A percentile compares a stretch with the other conserved stretches of the same genome.
phyloP scores from a whole-genome alignment of 192 early-diverging fungal species.

The Backusella westeae region DNA sequence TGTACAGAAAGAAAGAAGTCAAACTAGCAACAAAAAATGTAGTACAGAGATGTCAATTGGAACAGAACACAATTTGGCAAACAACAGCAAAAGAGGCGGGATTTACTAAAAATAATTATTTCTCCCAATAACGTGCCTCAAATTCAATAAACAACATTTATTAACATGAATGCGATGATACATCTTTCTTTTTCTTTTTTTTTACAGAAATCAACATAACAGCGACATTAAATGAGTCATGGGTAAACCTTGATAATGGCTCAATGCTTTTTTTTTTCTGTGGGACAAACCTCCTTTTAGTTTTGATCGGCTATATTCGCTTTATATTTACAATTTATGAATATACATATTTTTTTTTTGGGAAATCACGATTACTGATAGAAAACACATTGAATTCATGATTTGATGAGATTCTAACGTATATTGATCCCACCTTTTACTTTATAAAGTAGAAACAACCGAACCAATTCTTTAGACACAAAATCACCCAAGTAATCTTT shows the following conservation, averaged over 20 bases:
- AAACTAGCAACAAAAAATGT: background rate
- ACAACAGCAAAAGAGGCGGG: background rate
- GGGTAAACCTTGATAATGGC: background rate
- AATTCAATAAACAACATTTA: background rate
- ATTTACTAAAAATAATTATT: background rate
- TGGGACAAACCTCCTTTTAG: background rate
- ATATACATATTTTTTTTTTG: background rate
- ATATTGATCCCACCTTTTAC: background rate
- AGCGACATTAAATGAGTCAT: background rate
- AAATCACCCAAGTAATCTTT: background rate
- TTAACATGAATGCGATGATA: background rate
- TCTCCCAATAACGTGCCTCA: background rate
- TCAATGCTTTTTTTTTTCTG: background rate
- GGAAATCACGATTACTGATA: background rate
- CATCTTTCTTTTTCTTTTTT: background rate
- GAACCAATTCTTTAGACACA: background rate
- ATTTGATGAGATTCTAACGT: background rate
- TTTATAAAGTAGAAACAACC: background rate
- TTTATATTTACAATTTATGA: background rate
- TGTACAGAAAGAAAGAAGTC: background rate
- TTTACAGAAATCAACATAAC: background rate
- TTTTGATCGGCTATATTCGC: background rate
- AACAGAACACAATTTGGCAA: background rate
- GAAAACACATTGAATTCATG: background rate
- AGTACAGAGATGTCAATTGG: background rate